Base-by-base conservation (phyloP, 2,329 filamentous ascomycete genomes). In the Trichophyton schoenleinii region DNA sequence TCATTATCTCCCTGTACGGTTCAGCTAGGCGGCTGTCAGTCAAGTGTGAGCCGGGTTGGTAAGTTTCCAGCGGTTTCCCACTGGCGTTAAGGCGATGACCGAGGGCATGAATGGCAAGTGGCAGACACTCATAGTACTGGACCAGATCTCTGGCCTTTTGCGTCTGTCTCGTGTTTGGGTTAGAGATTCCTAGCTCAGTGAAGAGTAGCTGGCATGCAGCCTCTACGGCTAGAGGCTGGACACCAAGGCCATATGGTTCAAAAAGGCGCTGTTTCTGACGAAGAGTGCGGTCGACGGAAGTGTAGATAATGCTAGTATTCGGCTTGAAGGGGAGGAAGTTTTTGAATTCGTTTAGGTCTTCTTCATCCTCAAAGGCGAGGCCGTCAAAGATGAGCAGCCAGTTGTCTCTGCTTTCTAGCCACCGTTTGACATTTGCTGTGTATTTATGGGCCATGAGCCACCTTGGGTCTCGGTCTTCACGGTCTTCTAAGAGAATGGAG, bases 371-470 rank as follows among this genome's bases (percentile, higher is more conserved):
- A 63, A 87, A 86, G 44, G 79, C 81, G 28, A 88, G 78, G 0
- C 85, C 86, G 64, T 89, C 86, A 44, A 88, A 79, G 1, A 88
- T 77, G 31, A 89, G 70, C 1, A 89, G 75, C 86, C 86, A 89
- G 6, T 83, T 78, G n/a, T 82, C 76, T 20, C 80, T 80, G 20
- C 73, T 73, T 64, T 82, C 81, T 49, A 89, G 78, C 85, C 86
- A 88, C 22, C 75, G 73, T 18, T 80, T 78, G 7, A 88, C 85
- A 1, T 79, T 73, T 20, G 78, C 77, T 8, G 87, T 79, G 67
- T 83, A 82, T 34, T 77, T 75, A 58, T 67, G 68, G 38, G 80
- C 74, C 41, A 78, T 74, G 11, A 71, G 69, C 31, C 70, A 73
- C 13, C 70, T 66, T 1, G 69, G 67, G 15, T 76, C 73, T n/a